These are phyloP conservation scores for Scheffersomyces illinoinensis DNA, from an alignment of 1,139 yeast species.

Conservation along the genomic window DNA sequence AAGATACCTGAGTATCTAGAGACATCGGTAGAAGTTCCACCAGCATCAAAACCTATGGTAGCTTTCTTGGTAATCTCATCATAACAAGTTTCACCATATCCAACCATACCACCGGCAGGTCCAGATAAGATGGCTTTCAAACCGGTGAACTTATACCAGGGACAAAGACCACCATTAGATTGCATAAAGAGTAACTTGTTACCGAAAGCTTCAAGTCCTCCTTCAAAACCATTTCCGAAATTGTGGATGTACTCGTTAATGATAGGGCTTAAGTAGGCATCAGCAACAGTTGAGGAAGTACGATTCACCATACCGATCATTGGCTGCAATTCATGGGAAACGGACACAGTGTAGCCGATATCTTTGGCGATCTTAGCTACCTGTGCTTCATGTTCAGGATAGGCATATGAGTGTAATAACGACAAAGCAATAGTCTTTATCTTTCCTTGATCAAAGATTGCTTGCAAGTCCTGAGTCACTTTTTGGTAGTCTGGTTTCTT, in stretches of 20 bases:
- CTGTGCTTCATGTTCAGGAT: constrained; percentile 37
- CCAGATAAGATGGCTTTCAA: constrained; percentile 49
- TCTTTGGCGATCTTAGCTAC: constrained; percentile 37
- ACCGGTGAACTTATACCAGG: constrained; percentile 50
- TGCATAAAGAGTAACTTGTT: constrained; percentile 48
- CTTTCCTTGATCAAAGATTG: constrained; percentile 25
- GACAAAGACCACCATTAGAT: constrained; percentile 50
- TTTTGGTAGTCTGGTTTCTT: constrained; percentile 31
- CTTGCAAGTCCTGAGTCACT: constrained; percentile 23
- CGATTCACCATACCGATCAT: constrained; percentile 48
- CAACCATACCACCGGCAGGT: constrained; percentile 56
- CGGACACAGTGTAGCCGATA: constrained; percentile 41
- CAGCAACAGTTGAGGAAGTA: constrained; percentile 47
- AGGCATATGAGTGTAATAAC: constrained; percentile 42
- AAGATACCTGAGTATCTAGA: constrained; percentile 40
- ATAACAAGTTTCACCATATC: constrained; percentile 46
- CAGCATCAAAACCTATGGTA: constrained; percentile 50
- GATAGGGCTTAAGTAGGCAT: constrained; percentile 44
- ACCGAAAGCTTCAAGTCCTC: constrained; percentile 45
- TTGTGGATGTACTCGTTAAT: constrained; percentile 34
- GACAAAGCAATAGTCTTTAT: constrained; percentile 39
- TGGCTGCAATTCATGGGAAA: constrained; percentile 44
- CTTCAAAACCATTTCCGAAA: constrained; percentile 45
- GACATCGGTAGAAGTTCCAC: constrained; percentile 52
- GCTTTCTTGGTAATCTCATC: constrained; percentile 31